These are phyloP conservation scores for Gossypium arboreum DNA, from an alignment of 345 rosid genomes.

Conservation along the genomic window DNA sequence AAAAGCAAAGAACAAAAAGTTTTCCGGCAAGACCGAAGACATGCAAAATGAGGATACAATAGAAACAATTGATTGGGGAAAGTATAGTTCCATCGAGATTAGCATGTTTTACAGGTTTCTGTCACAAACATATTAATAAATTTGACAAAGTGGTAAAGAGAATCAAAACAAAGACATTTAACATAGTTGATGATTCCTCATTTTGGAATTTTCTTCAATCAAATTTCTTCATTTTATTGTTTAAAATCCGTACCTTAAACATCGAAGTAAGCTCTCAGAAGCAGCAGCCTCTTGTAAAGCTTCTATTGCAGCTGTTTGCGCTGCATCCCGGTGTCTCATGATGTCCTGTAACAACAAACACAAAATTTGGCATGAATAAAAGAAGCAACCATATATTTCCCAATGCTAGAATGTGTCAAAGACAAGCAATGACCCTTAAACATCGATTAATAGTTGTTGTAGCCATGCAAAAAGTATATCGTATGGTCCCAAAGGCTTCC, in stretches of 20 bases:
- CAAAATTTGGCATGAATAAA: not conserved
- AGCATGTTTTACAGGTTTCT: not conserved
- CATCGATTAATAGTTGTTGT: too few relatives aligned
- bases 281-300: conserved; percentile 94
- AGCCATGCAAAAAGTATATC: too few relatives aligned
- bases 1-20: not conserved
- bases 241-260: conserved; percentile 55
- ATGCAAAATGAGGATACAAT: not conserved
- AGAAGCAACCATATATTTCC: not conserved
- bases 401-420: not conserved
- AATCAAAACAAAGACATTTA: not conserved
- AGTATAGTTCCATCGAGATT: not conserved
- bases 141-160: not conserved
- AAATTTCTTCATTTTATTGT: not conserved
- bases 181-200: not conserved
- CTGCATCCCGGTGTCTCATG: conserved; percentile 82
- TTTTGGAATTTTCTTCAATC: not conserved
- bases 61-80: not conserved
- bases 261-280: conserved; percentile 81
- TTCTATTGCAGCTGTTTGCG: conserved; percentile 78
- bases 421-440: not conserved
- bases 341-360: conserved; percentile 53
- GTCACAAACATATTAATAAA: not conserved
- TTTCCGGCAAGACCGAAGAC: not conserved
- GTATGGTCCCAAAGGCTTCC: not conserved